Evolutionary conservation across 805 yeast genomes (phyloP).

Genomic region (Grigorovia transvaalensis): DNA sequence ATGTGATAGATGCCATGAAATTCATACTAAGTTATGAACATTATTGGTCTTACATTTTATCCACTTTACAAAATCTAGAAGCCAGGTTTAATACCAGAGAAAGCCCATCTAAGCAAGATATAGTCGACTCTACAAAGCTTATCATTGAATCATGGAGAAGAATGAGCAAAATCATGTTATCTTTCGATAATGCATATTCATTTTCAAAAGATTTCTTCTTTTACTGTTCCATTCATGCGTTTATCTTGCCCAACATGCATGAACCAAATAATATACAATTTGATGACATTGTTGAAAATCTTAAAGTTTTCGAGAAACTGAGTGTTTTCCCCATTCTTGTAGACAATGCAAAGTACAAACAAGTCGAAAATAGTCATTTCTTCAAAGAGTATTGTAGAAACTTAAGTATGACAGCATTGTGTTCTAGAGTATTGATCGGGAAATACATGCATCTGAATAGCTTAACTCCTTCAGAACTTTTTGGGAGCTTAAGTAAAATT

Average conservation of each 20-base stretch:
- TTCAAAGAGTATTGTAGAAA: constrained; percentile 11
- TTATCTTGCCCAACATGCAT: constrained; percentile 2
- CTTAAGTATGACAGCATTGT: constrained; percentile 12
- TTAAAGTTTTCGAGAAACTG: constrained; percentile 4
- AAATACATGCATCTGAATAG: neutral
- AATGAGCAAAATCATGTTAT: constrained; percentile 2
- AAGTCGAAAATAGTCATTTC: constrained; percentile 9
- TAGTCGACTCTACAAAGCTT: neutral
- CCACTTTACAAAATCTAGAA: constrained; percentile 13
- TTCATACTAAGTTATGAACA: constrained; percentile 13
- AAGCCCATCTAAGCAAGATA: neutral
- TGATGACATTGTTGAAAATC: constrained; percentile 3
- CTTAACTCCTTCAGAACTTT: constrained; percentile 49
- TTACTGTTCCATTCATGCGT: constrained; percentile 4
- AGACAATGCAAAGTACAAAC: constrained; percentile 7
- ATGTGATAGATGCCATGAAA: constrained; percentile 6
- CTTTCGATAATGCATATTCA: constrained; percentile 2
- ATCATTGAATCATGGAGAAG: constrained; percentile 5
- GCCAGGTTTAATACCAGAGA: constrained; percentile 12
- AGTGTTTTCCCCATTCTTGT: constrained; percentile 3
- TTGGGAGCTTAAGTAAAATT: constrained; percentile 51
- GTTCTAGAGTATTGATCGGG: constrained; percentile 7
- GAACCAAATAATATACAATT: neutral
- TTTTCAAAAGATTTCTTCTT: constrained; percentile 1
- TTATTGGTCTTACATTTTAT: constrained; percentile 6